Evolutionary conservation across 1,139 yeast species (phyloP), one percentile per base, ranked within the genome.

Genomic region (Yamadazyma sp.): DNA sequence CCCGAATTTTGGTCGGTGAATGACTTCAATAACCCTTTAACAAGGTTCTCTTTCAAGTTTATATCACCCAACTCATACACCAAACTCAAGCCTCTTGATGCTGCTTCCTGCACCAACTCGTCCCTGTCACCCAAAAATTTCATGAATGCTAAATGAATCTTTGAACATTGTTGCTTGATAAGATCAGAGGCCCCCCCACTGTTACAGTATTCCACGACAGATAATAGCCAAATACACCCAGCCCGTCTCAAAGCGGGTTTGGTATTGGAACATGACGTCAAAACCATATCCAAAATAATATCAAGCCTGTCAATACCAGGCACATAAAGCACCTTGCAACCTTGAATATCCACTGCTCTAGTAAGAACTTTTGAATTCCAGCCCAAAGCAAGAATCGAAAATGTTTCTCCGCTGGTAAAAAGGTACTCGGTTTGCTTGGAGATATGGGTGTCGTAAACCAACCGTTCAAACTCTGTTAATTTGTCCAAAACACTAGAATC

Each of bases 81-180:
- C 34, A 91, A 66, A 48, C 91, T 81, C 40, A 92, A 69, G 2
- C 98, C 98, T 51, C 95, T 72, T 0, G 96, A 83, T 0, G 98
- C 97, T 11, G 95, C 77, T 47, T 92, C 98, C 56, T 91, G 98
- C 16, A 91, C 72, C 20, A 89, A 65, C 33, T 91, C 96, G 55
- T 89, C 96, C 41, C 82, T 68, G 46, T 85, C 94, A 1, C 87
- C 81, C 42, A 89, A 68, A 52, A 85, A 86, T 44, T 75, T 71
- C 87, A 84, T 77, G 51, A 92, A 89, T 0, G 86, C 66, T 8
- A 75, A 56, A 56, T 92, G 97, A 31, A 89, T 78, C 30, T 73
- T 76, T 5, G 74, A 62, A 1, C 87, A 65, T 15, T 65, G 65
- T 1, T 61, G 64, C 39, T 64, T 59, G 1, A 86, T 62, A 0